Percentiles rank a stretch among this genome's conserved stretches.
Evolutionary conservation across 1,139 yeast genomes (phyloP).

Genomic region (Trichomonascaceae sp.): DNA sequence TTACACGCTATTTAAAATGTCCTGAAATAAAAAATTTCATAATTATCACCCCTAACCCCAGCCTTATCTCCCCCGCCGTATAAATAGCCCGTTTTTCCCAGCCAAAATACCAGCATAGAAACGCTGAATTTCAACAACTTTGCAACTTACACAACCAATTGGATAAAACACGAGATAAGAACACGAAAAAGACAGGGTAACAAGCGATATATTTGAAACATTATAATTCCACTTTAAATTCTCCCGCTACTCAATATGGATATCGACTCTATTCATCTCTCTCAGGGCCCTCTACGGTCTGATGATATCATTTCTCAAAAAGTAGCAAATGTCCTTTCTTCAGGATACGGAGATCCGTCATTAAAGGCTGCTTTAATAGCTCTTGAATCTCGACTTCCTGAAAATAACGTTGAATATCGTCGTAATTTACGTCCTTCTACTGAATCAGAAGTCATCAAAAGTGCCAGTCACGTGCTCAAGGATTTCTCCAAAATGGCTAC

Average conservation of each 20-base stretch:
- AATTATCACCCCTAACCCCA: background rate
- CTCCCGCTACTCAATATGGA: background rate
- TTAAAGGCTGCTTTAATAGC: constrained; percentile 32
- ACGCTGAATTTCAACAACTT: background rate
- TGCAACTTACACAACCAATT: background rate
- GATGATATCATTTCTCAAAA: constrained; percentile 28
- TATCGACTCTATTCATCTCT: background rate
- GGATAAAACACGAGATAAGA: background rate
- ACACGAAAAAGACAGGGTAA: background rate
- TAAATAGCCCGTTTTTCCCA: background rate
- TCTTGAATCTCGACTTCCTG: constrained; percentile 27
- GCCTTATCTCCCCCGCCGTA: background rate
- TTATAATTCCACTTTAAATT: background rate
- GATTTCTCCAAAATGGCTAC: constrained; percentile 50
- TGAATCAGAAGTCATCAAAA: constrained; percentile 63
- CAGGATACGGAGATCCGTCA: constrained; percentile 31
- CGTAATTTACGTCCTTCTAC: constrained; percentile 60
- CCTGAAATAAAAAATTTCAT: too few relatives aligned
- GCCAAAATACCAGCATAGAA: background rate
- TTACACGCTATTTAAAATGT: too few relatives aligned
- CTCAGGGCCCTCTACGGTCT: constrained; percentile 12
- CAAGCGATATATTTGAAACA: background rate
- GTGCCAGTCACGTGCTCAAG: constrained; percentile 52
- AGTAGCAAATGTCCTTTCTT: constrained; percentile 30
- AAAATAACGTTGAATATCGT: constrained; percentile 35